These are phyloP conservation scores for Naegleria gruberi DNA, from an alignment of 208 protist genomes.

Conservation along the genomic window DNA sequence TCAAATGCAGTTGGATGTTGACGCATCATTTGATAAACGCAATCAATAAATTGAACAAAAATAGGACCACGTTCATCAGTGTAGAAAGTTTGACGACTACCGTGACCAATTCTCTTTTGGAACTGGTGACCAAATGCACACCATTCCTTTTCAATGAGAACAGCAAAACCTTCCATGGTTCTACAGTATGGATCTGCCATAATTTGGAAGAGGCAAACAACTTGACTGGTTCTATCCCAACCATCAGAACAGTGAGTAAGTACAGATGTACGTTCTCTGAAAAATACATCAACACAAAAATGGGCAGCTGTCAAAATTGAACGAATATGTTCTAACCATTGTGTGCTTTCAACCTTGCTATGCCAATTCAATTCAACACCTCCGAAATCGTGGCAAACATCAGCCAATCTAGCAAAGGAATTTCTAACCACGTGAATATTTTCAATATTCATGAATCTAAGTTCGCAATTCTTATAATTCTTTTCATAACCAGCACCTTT, in stretches of 20 bases:
- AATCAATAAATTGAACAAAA: slow-evolving; percentile 80
- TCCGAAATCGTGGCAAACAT: slow-evolving; percentile 25
- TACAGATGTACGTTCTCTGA: slow-evolving; percentile 28
- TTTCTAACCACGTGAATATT: slow-evolving; percentile 55
- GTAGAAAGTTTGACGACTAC: background rate
- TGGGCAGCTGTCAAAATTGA: slow-evolving; percentile 7
- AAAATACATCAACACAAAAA: slow-evolving; percentile 2
- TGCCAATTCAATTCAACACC: background rate
- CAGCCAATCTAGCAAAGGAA: slow-evolving; percentile 26
- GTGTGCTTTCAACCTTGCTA: slow-evolving; percentile 25
- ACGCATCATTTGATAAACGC: slow-evolving; percentile 60
- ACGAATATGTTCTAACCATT: slow-evolving; percentile 44
- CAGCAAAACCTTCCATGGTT: slow-evolving; percentile 57
- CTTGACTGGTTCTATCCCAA: slow-evolving; percentile 63
- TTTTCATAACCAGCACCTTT: slow-evolving; percentile 41
- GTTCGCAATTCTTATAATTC: slow-evolving; percentile 37
- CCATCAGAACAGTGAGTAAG: slow-evolving; percentile 70
- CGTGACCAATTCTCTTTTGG: slow-evolving; percentile 45
- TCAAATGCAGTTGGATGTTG: slow-evolving; percentile 72
- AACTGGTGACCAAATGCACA: slow-evolving; percentile 72
- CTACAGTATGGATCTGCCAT: slow-evolving; percentile 64
- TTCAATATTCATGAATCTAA: slow-evolving; percentile 42
- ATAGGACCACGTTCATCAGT: slow-evolving; percentile 47
- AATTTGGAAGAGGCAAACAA: slow-evolving; percentile 47
- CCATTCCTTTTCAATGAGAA: slow-evolving; percentile 78